A percentile compares a stretch with the other conserved stretches of the same genome.
These are phyloP conservation scores for Aspergillus nomiae DNA, from an alignment of 2,329 filamentous ascomycete species.

Conservation along the genomic window DNA sequence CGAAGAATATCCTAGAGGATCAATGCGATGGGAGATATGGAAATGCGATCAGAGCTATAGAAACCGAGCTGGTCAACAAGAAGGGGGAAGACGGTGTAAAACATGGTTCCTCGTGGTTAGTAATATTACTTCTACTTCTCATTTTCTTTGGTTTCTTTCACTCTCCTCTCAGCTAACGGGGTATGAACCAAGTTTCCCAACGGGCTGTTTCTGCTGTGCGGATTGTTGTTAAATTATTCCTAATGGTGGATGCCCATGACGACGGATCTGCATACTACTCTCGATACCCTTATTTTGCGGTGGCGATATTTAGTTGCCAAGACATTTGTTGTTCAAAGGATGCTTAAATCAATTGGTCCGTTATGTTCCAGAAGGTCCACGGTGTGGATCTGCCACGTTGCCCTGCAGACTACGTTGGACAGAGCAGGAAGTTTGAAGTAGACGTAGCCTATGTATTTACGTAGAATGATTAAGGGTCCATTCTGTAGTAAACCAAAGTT, in stretches of 20 bases:
- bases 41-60: background rate
- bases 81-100: background rate
- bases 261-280: background rate
- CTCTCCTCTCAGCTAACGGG: background rate
- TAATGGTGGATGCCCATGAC: background rate
- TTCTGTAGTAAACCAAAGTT: background rate
- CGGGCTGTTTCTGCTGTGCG: constrained; percentile 5
- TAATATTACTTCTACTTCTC: background rate
- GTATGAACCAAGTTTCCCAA: background rate
- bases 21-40: background rate
- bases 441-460: background rate
- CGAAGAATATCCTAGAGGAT: constrained; percentile 1
- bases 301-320: background rate
- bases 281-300: background rate
- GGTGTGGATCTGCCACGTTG: background rate
- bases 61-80: background rate
- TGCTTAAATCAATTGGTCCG: background rate
- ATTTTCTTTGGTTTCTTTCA: background rate
- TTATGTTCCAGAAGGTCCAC: background rate
- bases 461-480: background rate
- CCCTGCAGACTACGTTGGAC: background rate
- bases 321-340: background rate
- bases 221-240: constrained; percentile 1
- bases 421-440: background rate
- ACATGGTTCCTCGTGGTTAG: constrained; percentile 1